phyloP scores from a whole-genome alignment of 306 rosid genomes.

The Prunus mume region DNA sequence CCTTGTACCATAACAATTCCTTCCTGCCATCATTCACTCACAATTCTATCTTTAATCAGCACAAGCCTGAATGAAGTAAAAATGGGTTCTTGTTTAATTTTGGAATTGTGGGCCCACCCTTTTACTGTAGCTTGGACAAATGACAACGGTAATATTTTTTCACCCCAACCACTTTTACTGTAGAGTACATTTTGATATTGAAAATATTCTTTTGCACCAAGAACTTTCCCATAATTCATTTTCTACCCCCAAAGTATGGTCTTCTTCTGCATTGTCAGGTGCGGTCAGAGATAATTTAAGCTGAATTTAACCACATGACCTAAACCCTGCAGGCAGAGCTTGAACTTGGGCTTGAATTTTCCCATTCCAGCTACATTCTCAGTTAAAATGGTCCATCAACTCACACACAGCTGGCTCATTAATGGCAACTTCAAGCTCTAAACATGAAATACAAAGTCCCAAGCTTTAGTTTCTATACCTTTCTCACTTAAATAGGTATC shows the following conservation, averaged over 20 bases:
- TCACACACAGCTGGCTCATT: background rate
- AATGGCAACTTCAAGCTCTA: background rate
- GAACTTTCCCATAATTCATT: background rate
- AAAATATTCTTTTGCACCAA: background rate
- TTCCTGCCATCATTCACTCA: background rate
- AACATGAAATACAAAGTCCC: background rate
- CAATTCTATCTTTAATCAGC: background rate
- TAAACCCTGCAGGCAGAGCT: background rate
- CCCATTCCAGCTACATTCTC: background rate
- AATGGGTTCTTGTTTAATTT: background rate
- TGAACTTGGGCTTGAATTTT: conserved; percentile 4
- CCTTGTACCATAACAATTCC: background rate
- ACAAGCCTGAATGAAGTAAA: too few relatives aligned
- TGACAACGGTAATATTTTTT: background rate
- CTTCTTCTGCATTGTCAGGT: conserved; percentile 8
- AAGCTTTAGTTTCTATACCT: background rate
- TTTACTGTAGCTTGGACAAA: background rate
- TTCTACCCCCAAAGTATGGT: background rate
- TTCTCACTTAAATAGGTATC: background rate
- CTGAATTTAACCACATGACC: background rate
- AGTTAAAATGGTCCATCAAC: background rate
- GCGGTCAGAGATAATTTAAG: background rate
- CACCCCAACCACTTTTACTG: too few relatives aligned
- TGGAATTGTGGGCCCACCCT: background rate
- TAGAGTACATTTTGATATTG: background rate